Evolutionary conservation across 1,284 basidiomycete genomes (phyloP).

Genomic region (Garcileccinum viscosum): DNA sequence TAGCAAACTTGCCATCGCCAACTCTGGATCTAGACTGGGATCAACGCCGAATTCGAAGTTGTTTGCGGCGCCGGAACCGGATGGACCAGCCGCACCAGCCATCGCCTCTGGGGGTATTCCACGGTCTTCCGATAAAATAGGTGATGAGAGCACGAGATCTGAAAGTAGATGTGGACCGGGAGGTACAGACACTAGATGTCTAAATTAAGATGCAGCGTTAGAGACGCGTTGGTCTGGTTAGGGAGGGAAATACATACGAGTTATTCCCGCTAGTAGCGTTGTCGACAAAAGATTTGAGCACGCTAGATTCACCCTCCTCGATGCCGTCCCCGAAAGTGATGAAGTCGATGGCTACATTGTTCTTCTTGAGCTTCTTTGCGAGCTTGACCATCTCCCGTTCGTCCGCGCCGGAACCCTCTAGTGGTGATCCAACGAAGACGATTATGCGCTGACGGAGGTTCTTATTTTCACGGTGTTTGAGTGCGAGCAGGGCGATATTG

Average conservation of each 20-base stretch:
- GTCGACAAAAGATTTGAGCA: constrained; percentile 80
- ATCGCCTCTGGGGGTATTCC: constrained; percentile 71
- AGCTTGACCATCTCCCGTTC: constrained; percentile 84
- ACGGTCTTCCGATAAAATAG: constrained; percentile 84
- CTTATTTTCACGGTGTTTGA: constrained; percentile 99
- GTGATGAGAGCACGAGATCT: constrained; percentile 82
- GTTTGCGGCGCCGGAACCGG: constrained; percentile 54
- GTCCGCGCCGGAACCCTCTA: constrained; percentile 69
- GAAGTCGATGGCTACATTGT: constrained; percentile 96
- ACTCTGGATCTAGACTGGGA: constrained; percentile 93
- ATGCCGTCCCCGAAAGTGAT: constrained; percentile 81
- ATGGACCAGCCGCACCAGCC: constrained; percentile 52
- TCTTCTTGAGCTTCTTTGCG: constrained; percentile 99
- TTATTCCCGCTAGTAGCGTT: constrained; percentile 81
- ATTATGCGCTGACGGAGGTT: constrained; percentile 95
- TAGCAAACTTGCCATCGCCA: constrained; percentile 81
- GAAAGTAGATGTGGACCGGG: constrained; percentile 84
- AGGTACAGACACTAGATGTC: constrained; percentile 85
- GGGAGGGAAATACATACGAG: constrained; percentile 59
- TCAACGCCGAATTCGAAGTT: constrained; percentile 92
- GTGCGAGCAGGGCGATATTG: constrained; percentile 91
- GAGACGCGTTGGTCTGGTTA: constrained; percentile 1
- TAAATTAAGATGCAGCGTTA: constrained; percentile 39
- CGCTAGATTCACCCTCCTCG: constrained; percentile 66
- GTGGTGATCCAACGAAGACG: constrained; percentile 90